phyloP scores from a whole-genome alignment of 768 basidiomycete genomes.

The Crucibulum laeve region DNA sequence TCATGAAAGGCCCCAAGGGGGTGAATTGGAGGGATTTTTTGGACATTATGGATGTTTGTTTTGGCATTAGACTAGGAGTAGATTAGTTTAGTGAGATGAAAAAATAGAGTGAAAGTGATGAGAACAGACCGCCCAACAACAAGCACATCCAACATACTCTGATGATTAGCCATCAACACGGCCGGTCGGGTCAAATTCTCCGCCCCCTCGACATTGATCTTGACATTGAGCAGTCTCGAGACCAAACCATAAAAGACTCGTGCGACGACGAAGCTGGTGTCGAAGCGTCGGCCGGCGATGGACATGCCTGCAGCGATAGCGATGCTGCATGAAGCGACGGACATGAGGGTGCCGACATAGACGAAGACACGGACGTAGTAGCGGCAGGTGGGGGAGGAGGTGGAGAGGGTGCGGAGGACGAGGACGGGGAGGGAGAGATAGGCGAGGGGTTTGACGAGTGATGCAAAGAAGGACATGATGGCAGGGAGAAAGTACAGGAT shows the following conservation, averaged over 20 bases:
- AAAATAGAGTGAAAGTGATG: conserved; percentile 4
- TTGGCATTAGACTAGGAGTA: conserved; percentile 70
- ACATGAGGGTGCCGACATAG: conserved; percentile 68
- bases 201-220: conserved; percentile 78
- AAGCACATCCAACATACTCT: conserved; percentile 88
- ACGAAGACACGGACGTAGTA: conserved; percentile 73
- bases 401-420: conserved; percentile 56
- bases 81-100: conserved; percentile 3
- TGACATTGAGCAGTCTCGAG: conserved; percentile 58
- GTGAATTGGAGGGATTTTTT: conserved; percentile 86
- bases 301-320: conserved; percentile 63
- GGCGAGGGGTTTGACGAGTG: conserved; percentile 65
- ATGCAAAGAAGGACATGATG: conserved; percentile 59
- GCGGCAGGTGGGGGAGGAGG: conserved; percentile 49
- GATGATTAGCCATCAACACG: conserved; percentile 85
- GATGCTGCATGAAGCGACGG: conserved; percentile 70
- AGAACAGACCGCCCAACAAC: conserved; percentile 68
- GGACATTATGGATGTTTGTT: conserved; percentile 81
- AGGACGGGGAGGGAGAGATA: conserved; percentile 74
- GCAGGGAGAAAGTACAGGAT: conserved; percentile 9
- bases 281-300: conserved; percentile 63
- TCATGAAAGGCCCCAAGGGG: conserved; percentile 91
- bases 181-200: conserved; percentile 74
- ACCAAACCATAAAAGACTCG: conserved; percentile 74
- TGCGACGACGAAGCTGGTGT: conserved; percentile 82